phyloP scores from a whole-genome alignment of 1,139 yeast species.

The Candida sanyaensis region DNA sequence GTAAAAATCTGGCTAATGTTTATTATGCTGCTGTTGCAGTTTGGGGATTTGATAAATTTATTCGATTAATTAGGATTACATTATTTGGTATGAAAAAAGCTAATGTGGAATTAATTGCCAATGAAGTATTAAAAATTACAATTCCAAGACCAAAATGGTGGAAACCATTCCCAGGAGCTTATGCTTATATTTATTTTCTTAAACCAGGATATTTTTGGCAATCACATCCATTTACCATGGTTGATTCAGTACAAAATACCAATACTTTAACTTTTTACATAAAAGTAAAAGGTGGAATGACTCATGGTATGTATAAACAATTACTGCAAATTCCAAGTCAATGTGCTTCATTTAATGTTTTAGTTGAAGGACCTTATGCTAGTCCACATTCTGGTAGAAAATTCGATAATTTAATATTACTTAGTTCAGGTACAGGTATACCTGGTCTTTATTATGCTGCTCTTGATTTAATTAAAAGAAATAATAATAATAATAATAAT shows the following conservation, averaged over 20 bases:
- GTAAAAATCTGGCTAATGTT: constrained; percentile 13
- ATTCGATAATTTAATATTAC: constrained; percentile 24
- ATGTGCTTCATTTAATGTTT: constrained; percentile 18
- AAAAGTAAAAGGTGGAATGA: constrained; percentile 49
- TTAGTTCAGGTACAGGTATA: constrained; percentile 34
- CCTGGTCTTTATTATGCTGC: constrained; percentile 38
- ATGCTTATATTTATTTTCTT: constrained; percentile 53
- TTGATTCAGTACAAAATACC: constrained; percentile 34
- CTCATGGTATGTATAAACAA: constrained; percentile 31
- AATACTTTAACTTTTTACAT: constrained; percentile 40
- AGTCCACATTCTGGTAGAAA: constrained; percentile 20
- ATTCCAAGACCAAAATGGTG: constrained; percentile 18
- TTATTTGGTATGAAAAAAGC: constrained; percentile 32
- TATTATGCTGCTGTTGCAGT: constrained; percentile 21
- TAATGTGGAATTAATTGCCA: constrained; percentile 12
- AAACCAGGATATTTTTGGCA: constrained; percentile 58
- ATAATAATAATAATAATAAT: too few relatives aligned
- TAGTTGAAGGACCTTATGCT: constrained; percentile 32
- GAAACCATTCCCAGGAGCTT: constrained; percentile 43
- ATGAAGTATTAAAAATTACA: constrained; percentile 15
- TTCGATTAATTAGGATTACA: constrained; percentile 22
- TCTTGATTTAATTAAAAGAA: constrained; percentile 18
- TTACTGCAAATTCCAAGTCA: constrained; percentile 11
- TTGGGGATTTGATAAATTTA: constrained; percentile 32
- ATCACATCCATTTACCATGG: constrained; percentile 65